A percentile compares a stretch with the other conserved stretches of the same genome.
These are phyloP conservation scores for Ustanciosporium gigantosporum DNA, from an alignment of 1,284 basidiomycete genomes.

Conservation along the genomic window DNA sequence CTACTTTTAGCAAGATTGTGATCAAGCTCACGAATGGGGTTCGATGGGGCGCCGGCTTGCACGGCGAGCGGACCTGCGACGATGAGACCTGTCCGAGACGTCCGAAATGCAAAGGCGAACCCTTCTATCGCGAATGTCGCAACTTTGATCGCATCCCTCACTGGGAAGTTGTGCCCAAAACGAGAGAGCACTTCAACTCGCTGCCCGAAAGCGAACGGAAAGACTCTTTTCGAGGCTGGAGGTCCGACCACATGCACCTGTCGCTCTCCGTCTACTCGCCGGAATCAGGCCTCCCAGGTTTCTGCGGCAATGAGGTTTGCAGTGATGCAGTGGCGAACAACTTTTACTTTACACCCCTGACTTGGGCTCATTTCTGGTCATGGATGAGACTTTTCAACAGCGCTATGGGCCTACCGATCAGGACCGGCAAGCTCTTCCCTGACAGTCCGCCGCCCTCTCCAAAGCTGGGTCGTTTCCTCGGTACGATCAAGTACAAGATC, in stretches of 20 bases:
- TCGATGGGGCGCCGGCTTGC: conserved; percentile 85
- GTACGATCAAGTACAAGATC: conserved; percentile 90
- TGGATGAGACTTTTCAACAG: conserved; percentile 89
- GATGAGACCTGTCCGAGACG: conserved; percentile 67
- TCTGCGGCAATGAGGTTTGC: conserved; percentile 12
- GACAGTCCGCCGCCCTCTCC: conserved; percentile 74
- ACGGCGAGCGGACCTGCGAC: conserved; percentile 81
- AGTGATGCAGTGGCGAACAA: conserved; percentile 66
- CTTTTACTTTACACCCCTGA: conserved; percentile 83
- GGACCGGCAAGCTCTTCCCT: conserved; percentile 81
- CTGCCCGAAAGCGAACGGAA: conserved; percentile 44
- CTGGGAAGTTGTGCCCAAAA: conserved; percentile 73
- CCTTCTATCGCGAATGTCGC: conserved; percentile 79
- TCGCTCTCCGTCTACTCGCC: conserved; percentile 80
- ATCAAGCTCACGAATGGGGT: conserved; percentile 80
- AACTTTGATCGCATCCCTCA: conserved; percentile 82
- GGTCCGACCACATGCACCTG: conserved; percentile 92
- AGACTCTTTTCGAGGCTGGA: conserved; percentile 86
- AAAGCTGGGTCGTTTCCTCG: conserved; percentile 85
- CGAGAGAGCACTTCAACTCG: conserved; percentile 63
- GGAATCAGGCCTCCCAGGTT: conserved; percentile 51
- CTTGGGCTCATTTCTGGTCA: conserved; percentile 86
- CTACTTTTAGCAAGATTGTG: conserved; percentile 49
- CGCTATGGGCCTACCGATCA: conserved; percentile 78
- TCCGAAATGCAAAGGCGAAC: conserved; percentile 67